phyloP scores from a whole-genome alignment of 768 basidiomycete species.

The Lanmaoa rubissima region DNA sequence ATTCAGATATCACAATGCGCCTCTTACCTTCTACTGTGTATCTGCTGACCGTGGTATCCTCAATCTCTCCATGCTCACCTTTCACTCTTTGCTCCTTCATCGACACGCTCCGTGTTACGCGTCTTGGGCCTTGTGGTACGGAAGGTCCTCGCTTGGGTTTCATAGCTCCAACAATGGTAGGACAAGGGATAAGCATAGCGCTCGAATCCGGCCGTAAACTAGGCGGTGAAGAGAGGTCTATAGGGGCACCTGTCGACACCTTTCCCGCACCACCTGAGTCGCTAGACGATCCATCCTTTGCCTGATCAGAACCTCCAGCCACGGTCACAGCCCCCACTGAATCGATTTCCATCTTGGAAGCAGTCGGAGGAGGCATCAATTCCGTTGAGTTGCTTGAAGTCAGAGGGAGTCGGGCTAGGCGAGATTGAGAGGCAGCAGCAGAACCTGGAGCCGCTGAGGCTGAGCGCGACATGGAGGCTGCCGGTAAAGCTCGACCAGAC shows the following conservation, averaged over 20 bases:
- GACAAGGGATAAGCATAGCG: not conserved
- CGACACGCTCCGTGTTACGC: constrained; percentile 30
- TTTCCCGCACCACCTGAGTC: not conserved
- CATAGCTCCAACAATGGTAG: constrained; percentile 7
- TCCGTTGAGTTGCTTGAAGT: not conserved
- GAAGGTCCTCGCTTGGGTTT: constrained; percentile 19
- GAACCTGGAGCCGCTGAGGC: not conserved
- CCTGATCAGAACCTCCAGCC: not conserved
- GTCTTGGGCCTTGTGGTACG: constrained; percentile 11
- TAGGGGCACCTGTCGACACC: not conserved
- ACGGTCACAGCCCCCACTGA: not conserved
- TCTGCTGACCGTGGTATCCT: not conserved
- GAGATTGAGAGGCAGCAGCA: not conserved
- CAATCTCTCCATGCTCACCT: not conserved
- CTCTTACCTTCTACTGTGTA: constrained; percentile 1
- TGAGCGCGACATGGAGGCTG: constrained; percentile 3
- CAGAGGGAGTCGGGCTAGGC: not conserved
- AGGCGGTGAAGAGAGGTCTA: not conserved
- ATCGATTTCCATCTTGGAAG: not conserved
- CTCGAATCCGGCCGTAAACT: not conserved
- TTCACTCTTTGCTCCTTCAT: constrained; percentile 21
- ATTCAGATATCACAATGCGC: not conserved
- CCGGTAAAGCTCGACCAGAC: not conserved
- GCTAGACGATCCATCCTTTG: not conserved
- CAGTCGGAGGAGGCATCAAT: constrained; percentile 2